A percentile compares a stretch with the other conserved stretches of the same genome.
Conservation (phyloP, 495 filamentous ascomycete species). For the Monascus purpureus region DNA sequence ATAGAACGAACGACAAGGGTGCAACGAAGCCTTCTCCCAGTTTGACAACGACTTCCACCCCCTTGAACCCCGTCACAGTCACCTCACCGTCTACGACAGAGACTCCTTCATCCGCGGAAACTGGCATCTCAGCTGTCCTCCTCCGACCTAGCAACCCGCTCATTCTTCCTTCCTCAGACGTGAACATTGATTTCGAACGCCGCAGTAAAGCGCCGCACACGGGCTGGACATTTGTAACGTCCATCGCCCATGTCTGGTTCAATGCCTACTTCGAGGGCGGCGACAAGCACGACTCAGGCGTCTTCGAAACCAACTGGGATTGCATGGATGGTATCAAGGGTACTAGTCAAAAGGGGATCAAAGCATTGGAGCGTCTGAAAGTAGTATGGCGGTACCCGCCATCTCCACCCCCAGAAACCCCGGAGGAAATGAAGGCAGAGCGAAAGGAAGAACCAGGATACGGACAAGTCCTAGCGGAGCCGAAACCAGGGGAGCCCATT, state of each 20-base stretch:
- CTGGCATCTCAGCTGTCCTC: slow-evolving; percentile 42
- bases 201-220: slow-evolving; percentile 59
- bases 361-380: slow-evolving; percentile 68
- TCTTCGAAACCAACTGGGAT: slow-evolving; percentile 54
- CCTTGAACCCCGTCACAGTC: background rate
- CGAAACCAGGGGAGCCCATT: slow-evolving; percentile 47
- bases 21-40: background rate
- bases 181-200: slow-evolving; percentile 81
- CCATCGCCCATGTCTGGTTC: slow-evolving; percentile 92
- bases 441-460: slow-evolving; percentile 10
- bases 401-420: slow-evolving; percentile 6
- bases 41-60: slow-evolving; percentile 4
- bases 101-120: slow-evolving; percentile 6
- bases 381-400: slow-evolving; percentile 64
- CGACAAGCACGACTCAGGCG: slow-evolving; percentile 43
- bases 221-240: slow-evolving; percentile 77
- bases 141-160: slow-evolving; percentile 57
- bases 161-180: slow-evolving; percentile 61
- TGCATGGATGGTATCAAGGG: slow-evolving; percentile 68
- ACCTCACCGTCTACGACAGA: slow-evolving; percentile 3
- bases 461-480: slow-evolving; percentile 37
- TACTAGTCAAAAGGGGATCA: slow-evolving; percentile 60
- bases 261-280: slow-evolving; percentile 87
- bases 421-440: slow-evolving; percentile 4
- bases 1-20: background rate